Evolutionary conservation across 2,329 filamentous ascomycete species (phyloP), one percentile per base, ranked within the genome.

Genomic region (Lasiodiplodia hormozganensis): DNA sequence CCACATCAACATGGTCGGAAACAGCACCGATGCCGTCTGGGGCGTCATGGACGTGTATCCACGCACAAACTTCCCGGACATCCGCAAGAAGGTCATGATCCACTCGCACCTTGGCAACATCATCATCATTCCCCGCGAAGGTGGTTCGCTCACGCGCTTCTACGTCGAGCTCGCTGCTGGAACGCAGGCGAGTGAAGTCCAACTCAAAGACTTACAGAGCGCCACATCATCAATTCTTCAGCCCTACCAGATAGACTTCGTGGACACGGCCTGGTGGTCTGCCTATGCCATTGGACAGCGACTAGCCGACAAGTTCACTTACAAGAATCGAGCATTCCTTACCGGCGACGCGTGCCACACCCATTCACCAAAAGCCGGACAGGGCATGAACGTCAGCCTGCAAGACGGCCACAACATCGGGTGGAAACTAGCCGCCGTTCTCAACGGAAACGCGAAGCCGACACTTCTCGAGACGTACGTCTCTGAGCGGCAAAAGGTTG

Each of bases 241-340:
- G 5, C 28, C 28, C 23, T 25, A 52, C n/a, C n/a, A 64, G 1
- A 28, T 64, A 47, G 60, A 64, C 10, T 64, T 64, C 14, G 47
- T 47, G 0, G 83, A 85, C 66, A 88, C 87, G 82, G 90, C 78
- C 21, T 93, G 90, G 89, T 93, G 92, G 80, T 90, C 89, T 56
- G 87, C 89, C 53, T 93, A 92, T 76, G 85, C 89, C 72, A 89
- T 92, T 69, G 88, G 89, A 14, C 90, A 92, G 80, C 87, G 91
- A 21, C 86, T 93, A 25, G 91, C 91, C 1, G 88, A 88, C 71
- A 85, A 86, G 56, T 94, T 93, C 80, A 86, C 87, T 71, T 87
- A 90, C 73, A 82, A 86, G 57, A 81, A 88, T 70, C 85, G 88
- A 18, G 86, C 90, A 21, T 92, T 92, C 76, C 82, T 92, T 47